A percentile compares a stretch with the other conserved stretches of the same genome.
These are phyloP conservation scores for Cladosporium sp. DNA, from an alignment of 2,329 filamentous ascomycete genomes.

Conservation along the genomic window DNA sequence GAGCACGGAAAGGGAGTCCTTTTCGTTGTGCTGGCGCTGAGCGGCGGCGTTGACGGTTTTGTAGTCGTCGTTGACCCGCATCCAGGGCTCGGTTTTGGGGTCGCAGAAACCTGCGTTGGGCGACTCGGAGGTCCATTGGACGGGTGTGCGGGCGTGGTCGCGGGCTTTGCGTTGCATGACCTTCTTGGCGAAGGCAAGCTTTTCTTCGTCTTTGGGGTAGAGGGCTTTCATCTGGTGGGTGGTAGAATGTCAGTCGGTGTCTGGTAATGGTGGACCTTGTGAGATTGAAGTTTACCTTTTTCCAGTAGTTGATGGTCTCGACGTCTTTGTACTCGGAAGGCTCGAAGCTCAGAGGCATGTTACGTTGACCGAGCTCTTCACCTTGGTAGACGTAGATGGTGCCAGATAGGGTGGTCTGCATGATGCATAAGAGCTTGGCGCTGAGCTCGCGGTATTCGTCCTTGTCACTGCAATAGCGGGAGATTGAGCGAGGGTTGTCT, in stretches of 20 bases:
- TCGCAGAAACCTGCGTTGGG: constrained; percentile 60
- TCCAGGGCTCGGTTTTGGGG: constrained; percentile 52
- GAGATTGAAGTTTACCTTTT: constrained; percentile 22
- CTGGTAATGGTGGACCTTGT: background rate
- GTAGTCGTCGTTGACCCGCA: constrained; percentile 55
- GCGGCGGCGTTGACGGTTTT: constrained; percentile 53
- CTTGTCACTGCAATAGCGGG: constrained; percentile 45
- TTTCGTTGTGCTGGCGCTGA: constrained; percentile 38
- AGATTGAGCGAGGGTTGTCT: constrained; percentile 46
- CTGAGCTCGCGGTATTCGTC: constrained; percentile 43
- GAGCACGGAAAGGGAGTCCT: constrained; percentile 45
- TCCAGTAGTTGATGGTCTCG: constrained; percentile 56
- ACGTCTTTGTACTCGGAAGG: constrained; percentile 48
- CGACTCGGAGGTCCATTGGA: constrained; percentile 58
- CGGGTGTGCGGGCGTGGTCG: constrained; percentile 64
- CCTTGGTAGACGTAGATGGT: constrained; percentile 51
- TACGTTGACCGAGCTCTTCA: constrained; percentile 50
- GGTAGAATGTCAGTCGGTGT: constrained; percentile 4
- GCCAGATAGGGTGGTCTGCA: constrained; percentile 46
- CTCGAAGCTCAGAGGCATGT: constrained; percentile 41
- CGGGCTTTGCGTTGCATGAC: constrained; percentile 57
- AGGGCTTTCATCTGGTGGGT: constrained; percentile 34
- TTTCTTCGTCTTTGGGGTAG: constrained; percentile 30
- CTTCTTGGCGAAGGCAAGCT: constrained; percentile 45
- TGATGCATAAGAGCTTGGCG: constrained; percentile 46